phyloP scores from a whole-genome alignment of 306 rosid species.

The Cucurbita pepo region DNA sequence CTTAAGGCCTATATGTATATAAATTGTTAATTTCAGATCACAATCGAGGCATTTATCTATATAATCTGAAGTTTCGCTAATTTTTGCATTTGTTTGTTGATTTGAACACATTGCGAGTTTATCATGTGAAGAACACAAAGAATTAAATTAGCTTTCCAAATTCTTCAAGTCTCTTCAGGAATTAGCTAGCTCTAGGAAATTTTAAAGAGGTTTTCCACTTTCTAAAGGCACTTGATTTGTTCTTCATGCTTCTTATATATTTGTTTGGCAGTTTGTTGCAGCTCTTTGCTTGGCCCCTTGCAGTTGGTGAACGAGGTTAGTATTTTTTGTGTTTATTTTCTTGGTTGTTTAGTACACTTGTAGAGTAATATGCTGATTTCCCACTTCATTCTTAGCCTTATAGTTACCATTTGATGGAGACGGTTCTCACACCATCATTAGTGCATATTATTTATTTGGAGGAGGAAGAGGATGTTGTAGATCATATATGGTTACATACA shows the following conservation, averaged over 20 bases:
- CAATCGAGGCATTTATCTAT: not conserved
- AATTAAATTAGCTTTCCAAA: not conserved
- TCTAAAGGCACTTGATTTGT: not conserved
- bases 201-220: not conserved
- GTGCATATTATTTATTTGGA: not conserved
- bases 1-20: not conserved
- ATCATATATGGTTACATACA: not conserved
- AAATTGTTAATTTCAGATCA: not conserved
- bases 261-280: not conserved
- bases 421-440: not conserved
- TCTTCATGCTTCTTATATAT: not conserved
- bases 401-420: not conserved
- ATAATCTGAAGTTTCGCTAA: not conserved
- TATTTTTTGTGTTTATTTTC: not conserved
- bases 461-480: not conserved
- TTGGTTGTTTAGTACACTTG: not conserved
- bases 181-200: not conserved
- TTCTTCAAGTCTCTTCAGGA: not conserved
- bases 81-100: not conserved
- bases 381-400: not conserved
- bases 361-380: not conserved
- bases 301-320: not conserved
- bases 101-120: not conserved
- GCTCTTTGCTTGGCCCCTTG: not conserved
- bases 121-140: not conserved